Evolutionary conservation across 169 alveolate species (phyloP).

Genomic region (Plasmodium reichenowi): DNA sequence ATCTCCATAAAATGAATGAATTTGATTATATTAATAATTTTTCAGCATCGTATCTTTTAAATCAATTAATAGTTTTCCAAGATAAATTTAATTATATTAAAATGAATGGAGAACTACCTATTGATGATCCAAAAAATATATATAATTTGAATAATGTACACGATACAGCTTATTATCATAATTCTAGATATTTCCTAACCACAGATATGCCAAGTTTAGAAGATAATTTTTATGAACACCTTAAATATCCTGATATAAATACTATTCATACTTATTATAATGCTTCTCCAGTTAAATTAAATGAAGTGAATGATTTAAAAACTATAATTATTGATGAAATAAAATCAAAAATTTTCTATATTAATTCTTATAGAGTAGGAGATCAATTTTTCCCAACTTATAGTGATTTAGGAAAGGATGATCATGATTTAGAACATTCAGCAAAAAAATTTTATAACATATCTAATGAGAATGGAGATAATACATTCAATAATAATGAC

Average conservation of each 20-base stretch:
- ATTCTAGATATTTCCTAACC: slow-evolving; percentile 10
- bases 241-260: slow-evolving; percentile 23
- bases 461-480: not conserved
- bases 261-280: slow-evolving; percentile 19
- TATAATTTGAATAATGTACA: not conserved
- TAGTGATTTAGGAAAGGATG: slow-evolving; percentile 52
- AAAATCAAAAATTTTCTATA: slow-evolving; percentile 39
- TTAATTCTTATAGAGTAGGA: slow-evolving; percentile 58
- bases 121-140: not conserved
- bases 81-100: slow-evolving; percentile 35
- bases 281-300: slow-evolving; percentile 18
- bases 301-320: slow-evolving; percentile 10
- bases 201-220: not conserved
- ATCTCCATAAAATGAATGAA: slow-evolving; percentile 3
- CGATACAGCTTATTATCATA: slow-evolving; percentile 30
- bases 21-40: slow-evolving; percentile 17
- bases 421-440: slow-evolving; percentile 40
- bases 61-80: slow-evolving; percentile 11
- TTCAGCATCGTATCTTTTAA: not conserved
- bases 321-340: slow-evolving; percentile 39
- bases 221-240: not conserved
- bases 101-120: slow-evolving; percentile 10
- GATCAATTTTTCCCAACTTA: slow-evolving; percentile 59
- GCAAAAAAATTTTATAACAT: not conserved
- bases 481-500: slow-evolving; percentile 2